Evolutionary conservation across 768 basidiomycete species (phyloP), one percentile per base, ranked within the genome.

Genomic region (Trametes cubensis): DNA sequence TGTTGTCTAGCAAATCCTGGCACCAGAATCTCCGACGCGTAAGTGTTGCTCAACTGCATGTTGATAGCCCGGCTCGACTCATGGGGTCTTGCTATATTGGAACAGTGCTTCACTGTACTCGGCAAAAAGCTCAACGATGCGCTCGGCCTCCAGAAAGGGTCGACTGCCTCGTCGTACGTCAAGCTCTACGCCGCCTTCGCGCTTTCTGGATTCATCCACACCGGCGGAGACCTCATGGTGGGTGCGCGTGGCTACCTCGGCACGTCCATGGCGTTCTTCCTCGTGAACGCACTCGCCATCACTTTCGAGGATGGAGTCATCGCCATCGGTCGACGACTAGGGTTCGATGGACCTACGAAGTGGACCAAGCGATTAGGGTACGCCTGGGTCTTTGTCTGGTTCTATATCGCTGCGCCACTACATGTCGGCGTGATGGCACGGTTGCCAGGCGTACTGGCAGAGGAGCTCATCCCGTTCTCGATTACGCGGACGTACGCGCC

Each of bases 11-110:
- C 20, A 69, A 70, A 34, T 68, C 71, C 0, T 79, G 78, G 78
- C 78, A 80, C 60, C 78, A 79, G 56, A 62, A 71, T 46, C 46
- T 77, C 39, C 72, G 73, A 46, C 66, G 70, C 51, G 78, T 79
- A 26, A 39, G 20, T n/a, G 28, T 38, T 40, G 30, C 14, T 20
- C 25, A 20, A 48, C 10, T 34, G 34, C 34, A 34, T 11, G 11
- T 34, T 7, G 2, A 10, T 11, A 10, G 10, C n/a, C n/a, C n/a
- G 28, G 21, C 54, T 34, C 34, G 11, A 34, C 10, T 11, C 2
- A 34, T 7, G 10, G 34, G 10, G n/a, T n/a, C 10, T 2, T 34
- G 38, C 18, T 26, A 39, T 26, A 39, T 26, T 15, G n/a, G n/a
- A n/a, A 8, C 15, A 77, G 76, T 60, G 67, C 51, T 46, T 74